Base-by-base conservation (phyloP, 306 rosid species). In the Gynostemma pentaphyllum region DNA sequence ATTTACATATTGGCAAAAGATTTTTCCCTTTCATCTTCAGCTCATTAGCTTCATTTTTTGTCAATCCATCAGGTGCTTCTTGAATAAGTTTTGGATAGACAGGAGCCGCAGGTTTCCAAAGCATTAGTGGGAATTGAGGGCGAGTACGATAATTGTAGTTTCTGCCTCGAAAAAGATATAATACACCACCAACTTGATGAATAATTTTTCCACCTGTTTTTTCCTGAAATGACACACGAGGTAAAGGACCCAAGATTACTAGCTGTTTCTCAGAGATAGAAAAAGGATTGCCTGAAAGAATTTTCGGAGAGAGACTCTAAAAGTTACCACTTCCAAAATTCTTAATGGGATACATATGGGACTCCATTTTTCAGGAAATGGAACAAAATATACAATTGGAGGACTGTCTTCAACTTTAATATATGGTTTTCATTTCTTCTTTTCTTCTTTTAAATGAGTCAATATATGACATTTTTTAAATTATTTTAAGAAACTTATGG, bases 31-130 rank as follows among this genome's bases (percentile, higher is more conserved):
- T 81, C 75, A 45, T 70, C 60, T 83, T 76, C 14, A 92, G 72
- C 51, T 61, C 74, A 34, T 84, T 85, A 32, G 96, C 96, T 84
- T 88, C 90, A 46, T 62, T 84, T 75, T 79, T 86, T 0, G 94
- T 81, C 81, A 88, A 79, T 51, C 96, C 96, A 64, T 77, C 98
- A 0, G 98, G 96, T 70, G 95, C 90, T 63, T 88, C 96, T 63
- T 84, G 96, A 72, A 92, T 88, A 71, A 92, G 96, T 76, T 92
- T 92, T 24, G 98, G 98, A 73, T 92, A 82, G 60, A 86, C 60
- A 2, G 99, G 99, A 45, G 99, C 79, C 16, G 99, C 96, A 62
- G 99, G 99, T 75, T 88, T 92, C 99, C 99, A 92, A 56, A 92
- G 88, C 99, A 92, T 92, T 76, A 88, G 73, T 10, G 96, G 99